Evolutionary conservation across 805 yeast species (phyloP), one percentile per base, ranked within the genome.

Genomic region (Candida endomychidarum): DNA sequence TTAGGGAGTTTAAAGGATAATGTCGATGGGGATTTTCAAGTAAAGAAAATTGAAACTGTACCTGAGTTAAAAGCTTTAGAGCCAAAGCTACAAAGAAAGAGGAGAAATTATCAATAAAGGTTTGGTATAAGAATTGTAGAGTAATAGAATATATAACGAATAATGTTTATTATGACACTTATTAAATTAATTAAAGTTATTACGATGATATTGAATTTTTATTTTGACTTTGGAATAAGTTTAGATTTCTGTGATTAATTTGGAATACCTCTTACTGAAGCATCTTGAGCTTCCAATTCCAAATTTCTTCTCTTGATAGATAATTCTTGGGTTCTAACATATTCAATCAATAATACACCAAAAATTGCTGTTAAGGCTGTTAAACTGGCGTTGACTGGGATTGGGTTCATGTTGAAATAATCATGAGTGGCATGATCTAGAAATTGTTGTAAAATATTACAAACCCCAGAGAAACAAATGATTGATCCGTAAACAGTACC

Each of bases 401-500:
- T 72, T 15, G 98, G 97, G 58, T 90, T 81, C 77, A 78, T 78
- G 37, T 76, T 47, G 57, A 86, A 84, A 5, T 67, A 61, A 23
- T 72, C 70, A 56, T 87, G 95, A 0, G 96, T 89, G 25, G 74
- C 51, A 32, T 65, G 67, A 56, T 90, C 97, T 54, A 91, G 61
- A 2, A 66, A 62, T 16, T 83, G 80, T 54, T 87, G 96, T 5
- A 77, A 54, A 50, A 87, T 68, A 60, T 89, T 90, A 60, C 83
- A 77, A n/a, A 83, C 45, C 4, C 97, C 97, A 11, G 95, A 79
- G 44, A 85, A 67, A 42, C 89, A 82, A 54, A 89, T 87, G 53
- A 89, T 73, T 14, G 90, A 64, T 1, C 98, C 98, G 56, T 91
- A 91, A 5, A 91, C 82, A 1, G 89, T 85, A 25, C 97, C 97